Conservation (phyloP, 352 stramenopile species). For the Phytophthora pinifolia region DNA sequence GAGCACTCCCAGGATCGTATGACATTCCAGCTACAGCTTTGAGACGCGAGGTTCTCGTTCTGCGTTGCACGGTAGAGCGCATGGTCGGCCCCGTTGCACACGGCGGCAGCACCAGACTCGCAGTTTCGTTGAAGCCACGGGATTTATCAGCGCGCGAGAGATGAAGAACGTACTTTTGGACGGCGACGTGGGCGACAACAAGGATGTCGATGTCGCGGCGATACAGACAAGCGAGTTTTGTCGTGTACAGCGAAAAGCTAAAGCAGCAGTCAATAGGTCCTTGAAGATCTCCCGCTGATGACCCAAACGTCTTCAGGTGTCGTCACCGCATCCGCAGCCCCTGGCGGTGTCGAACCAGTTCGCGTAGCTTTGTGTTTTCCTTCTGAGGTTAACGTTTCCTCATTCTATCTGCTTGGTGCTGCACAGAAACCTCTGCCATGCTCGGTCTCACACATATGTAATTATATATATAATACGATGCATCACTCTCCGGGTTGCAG, state of each 20-base stretch:
- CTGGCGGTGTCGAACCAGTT: not conserved
- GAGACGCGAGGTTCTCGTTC: not conserved
- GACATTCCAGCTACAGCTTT: not conserved
- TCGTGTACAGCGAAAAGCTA: slow-evolving; percentile 1
- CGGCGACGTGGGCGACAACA: not conserved
- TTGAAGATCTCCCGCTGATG: not conserved
- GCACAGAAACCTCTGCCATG: not conserved
- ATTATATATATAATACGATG: not conserved
- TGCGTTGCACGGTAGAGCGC: slow-evolving; percentile 1
- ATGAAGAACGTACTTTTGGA: slow-evolving; percentile 21
- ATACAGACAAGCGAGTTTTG: slow-evolving; percentile 14
- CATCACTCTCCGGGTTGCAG: not conserved
- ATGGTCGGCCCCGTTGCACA: slow-evolving; percentile 9
- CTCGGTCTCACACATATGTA: too few species aligned
- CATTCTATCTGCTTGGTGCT: not conserved
- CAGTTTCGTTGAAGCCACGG: slow-evolving; percentile 11
- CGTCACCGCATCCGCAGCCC: too few species aligned
- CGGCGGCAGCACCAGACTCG: not conserved
- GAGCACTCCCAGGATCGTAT: slow-evolving; percentile 7
- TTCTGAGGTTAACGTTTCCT: slow-evolving; percentile 1
- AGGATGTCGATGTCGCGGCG: not conserved
- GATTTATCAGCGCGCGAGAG: slow-evolving; percentile 5
- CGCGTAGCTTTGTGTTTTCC: slow-evolving; percentile 9
- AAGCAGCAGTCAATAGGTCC: slow-evolving; percentile 4
- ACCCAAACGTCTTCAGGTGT: slow-evolving; percentile 4